Base-by-base conservation (phyloP, 495 filamentous ascomycete species). In the Talaromyces stipitatus region DNA sequence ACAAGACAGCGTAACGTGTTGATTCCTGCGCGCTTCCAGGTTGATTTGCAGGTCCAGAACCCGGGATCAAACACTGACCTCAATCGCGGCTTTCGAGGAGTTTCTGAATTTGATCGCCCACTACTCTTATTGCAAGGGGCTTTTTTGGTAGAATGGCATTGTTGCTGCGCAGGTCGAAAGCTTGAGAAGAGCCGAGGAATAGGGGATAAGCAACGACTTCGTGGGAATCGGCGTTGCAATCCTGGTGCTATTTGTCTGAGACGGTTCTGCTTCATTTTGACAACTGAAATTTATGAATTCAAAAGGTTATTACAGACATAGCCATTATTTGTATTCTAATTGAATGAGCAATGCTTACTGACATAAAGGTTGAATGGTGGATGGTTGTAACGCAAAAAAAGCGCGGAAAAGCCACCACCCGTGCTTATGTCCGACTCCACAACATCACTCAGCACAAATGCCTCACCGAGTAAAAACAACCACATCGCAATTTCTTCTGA, bases 1-100 rank as follows among this genome's bases (percentile, higher is more conserved):
- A 73, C 53, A 0, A 76, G 62, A 51, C 73, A 77, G 28, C 73
- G 71, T 2, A 77, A 62, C 4, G 74, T 78, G 58, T 77, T 76
- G 58, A 78, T 65, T 7, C 65, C 60, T 2, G 76, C 71, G 48
- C 76, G 61, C 16, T 52, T 60, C 73, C 73, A 76, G 12, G 67
- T 68, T 2, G 61, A 59, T 38, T 58, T 54, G 36, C 61, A 66
- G n/a, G 66, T 56, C 72, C 72, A 74, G 58, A 77, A 74, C 8
- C 3, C 33, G 12, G 33, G 33, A n/a, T 36, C 14, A 0, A 1
- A n/a, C 16, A 36, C 16, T 36, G 33, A 36, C 16, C 33, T 12
- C 16, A 36, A n/a, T 36, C 10, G 33, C 16, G 12, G 33, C 33
- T 36, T n/a, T n/a, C n/a, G 33, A 16, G 33, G 14, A 11, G 9